phyloP scores from a whole-genome alignment of 805 yeast species.

The Teunomyces aglyptinius region DNA sequence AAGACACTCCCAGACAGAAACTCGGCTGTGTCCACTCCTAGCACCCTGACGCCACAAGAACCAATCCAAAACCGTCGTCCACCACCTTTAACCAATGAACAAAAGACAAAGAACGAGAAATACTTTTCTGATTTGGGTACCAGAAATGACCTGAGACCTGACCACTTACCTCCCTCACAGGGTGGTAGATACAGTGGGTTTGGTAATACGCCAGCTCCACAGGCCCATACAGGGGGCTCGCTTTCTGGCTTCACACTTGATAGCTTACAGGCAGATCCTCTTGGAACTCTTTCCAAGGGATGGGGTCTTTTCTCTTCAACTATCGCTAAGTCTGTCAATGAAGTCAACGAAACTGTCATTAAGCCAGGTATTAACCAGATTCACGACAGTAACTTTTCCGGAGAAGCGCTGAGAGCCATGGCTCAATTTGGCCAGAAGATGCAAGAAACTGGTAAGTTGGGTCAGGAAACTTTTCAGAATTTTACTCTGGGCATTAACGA shows the following conservation, averaged over 20 bases:
- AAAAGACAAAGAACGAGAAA: slow-evolving; percentile 67
- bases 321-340: slow-evolving; percentile 77
- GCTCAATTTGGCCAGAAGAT: slow-evolving; percentile 93
- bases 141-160: slow-evolving; percentile 70
- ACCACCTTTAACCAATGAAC: slow-evolving; percentile 16
- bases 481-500: slow-evolving; percentile 49
- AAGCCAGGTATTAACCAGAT: slow-evolving; percentile 87
- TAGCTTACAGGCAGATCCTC: slow-evolving; percentile 75
- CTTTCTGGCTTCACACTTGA: slow-evolving; percentile 61
- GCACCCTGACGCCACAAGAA: slow-evolving; percentile 17
- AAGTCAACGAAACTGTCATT: slow-evolving; percentile 83
- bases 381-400: slow-evolving; percentile 70
- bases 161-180: slow-evolving; percentile 81
- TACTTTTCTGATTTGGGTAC: slow-evolving; percentile 81
- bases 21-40: slow-evolving; percentile 5
- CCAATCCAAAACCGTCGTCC: slow-evolving; percentile 43
- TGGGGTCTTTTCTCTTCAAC: slow-evolving; percentile 93
- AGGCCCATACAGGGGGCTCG: slow-evolving; percentile 38
- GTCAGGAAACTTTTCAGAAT: slow-evolving; percentile 62
- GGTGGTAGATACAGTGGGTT: slow-evolving; percentile 94
- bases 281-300: slow-evolving; percentile 88
- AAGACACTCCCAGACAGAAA: slow-evolving; percentile 35
- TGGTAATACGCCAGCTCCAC: slow-evolving; percentile 72
- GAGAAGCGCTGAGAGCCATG: slow-evolving; percentile 88
- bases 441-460: slow-evolving; percentile 80